Conservation (phyloP, 1,139 yeast genomes). For the Lodderomyces metapsilosis region DNA sequence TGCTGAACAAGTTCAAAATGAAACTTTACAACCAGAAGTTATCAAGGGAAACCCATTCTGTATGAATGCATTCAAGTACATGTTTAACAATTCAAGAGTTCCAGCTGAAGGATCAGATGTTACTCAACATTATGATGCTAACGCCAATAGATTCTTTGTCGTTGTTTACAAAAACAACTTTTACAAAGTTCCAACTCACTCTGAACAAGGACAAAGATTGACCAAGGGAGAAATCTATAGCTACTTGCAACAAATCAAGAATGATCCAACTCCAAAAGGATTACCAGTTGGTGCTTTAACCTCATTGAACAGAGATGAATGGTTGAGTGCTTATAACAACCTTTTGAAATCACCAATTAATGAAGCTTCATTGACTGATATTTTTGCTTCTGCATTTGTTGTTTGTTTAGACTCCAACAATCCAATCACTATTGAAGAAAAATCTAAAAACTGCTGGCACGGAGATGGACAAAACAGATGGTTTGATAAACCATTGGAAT, state of each 20-base stretch:
- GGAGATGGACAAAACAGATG: slow-evolving; percentile 90
- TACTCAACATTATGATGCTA: slow-evolving; percentile 48
- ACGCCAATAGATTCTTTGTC: slow-evolving; percentile 66
- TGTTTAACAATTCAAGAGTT: slow-evolving; percentile 88
- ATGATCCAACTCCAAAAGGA: slow-evolving; percentile 38
- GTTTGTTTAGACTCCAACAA: slow-evolving; percentile 71
- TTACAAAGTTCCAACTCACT: slow-evolving; percentile 75
- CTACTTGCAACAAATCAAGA: slow-evolving; percentile 55
- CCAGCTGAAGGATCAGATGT: slow-evolving; percentile 64
- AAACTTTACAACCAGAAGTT: slow-evolving; percentile 72
- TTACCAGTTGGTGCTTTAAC: slow-evolving; percentile 77
- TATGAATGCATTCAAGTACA: slow-evolving; percentile 88
- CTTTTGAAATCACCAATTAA: slow-evolving; percentile 59
- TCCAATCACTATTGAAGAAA: slow-evolving; percentile 82
- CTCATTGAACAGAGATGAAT: slow-evolving; percentile 82
- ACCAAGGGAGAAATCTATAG: slow-evolving; percentile 62
- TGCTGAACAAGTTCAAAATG: slow-evolving; percentile 53
- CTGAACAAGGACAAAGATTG: slow-evolving; percentile 52
- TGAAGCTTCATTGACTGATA: slow-evolving; percentile 58
- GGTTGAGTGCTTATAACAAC: slow-evolving; percentile 61
- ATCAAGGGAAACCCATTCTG: slow-evolving; percentile 82
- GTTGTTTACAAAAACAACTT: slow-evolving; percentile 78
- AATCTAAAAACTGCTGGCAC: slow-evolving; percentile 89
- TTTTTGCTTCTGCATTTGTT: slow-evolving; percentile 78
- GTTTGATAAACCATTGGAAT: slow-evolving; percentile 90